Evolutionary conservation across 805 yeast species (phyloP).

Genomic region (Dipodascopsis uninucleata): DNA sequence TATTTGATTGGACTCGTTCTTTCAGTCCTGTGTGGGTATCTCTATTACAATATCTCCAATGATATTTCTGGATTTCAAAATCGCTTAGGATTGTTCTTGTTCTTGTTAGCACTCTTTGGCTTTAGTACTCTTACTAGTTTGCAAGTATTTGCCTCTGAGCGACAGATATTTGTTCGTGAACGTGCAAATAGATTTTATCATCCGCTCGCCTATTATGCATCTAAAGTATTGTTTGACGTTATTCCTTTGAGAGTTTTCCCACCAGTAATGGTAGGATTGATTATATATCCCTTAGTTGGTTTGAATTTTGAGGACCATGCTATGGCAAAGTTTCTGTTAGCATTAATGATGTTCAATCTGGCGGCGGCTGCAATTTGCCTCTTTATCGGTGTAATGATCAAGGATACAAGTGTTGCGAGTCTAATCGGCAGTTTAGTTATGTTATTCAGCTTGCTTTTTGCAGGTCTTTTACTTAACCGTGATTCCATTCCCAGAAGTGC

Average conservation of each 20-base stretch:
- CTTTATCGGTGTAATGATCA: constrained; percentile 79
- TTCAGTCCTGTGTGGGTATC: constrained; percentile 69
- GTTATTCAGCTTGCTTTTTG: constrained; percentile 81
- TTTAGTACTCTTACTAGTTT: constrained; percentile 89
- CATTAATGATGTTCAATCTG: constrained; percentile 77
- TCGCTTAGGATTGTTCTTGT: constrained; percentile 88
- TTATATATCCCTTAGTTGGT: constrained; percentile 88
- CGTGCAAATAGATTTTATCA: constrained; percentile 91
- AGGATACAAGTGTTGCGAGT: constrained; percentile 90
- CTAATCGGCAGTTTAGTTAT: constrained; percentile 79
- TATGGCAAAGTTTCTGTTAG: constrained; percentile 66
- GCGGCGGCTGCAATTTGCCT: constrained; percentile 82
- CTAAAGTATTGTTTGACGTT: constrained; percentile 86
- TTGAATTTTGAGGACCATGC: constrained; percentile 57
- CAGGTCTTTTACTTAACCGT: constrained; percentile 53
- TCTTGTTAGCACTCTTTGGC: constrained; percentile 85
- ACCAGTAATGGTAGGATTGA: constrained; percentile 73
- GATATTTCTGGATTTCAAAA: constrained; percentile 97
- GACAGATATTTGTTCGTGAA: constrained; percentile 86
- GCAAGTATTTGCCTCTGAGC: constrained; percentile 81
- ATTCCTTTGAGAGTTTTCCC: constrained; percentile 92
- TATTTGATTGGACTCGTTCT: constrained; percentile 71
- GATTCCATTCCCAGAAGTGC: constrained; percentile 56
- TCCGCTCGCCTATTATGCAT: constrained; percentile 77
- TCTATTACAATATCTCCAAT: constrained; percentile 77